phyloP scores from a whole-genome alignment of 2,329 filamentous ascomycete species.

The Cladophialophora yegresii region DNA sequence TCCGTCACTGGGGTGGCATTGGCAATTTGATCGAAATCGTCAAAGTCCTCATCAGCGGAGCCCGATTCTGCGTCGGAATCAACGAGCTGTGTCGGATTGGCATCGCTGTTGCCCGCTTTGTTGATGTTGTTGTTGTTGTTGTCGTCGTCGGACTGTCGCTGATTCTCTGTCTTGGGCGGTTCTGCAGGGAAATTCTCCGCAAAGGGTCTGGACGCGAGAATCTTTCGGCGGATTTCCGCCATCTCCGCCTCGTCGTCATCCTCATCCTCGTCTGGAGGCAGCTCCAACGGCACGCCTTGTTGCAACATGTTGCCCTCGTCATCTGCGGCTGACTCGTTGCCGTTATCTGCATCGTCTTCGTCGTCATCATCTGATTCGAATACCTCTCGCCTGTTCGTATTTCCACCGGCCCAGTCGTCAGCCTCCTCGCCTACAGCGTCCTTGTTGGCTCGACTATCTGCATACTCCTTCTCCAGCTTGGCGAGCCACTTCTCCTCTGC shows the following conservation, averaged over 20 bases:
- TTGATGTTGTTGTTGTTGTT: slow-evolving; percentile 35
- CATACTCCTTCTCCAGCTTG: slow-evolving; percentile 85
- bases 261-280: slow-evolving; percentile 75
- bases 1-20: slow-evolving; percentile 88
- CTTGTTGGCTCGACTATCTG: slow-evolving; percentile 69
- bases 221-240: slow-evolving; percentile 85
- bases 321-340: slow-evolving; percentile 49
- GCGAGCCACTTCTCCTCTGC: slow-evolving; percentile 85
- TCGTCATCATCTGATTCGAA: slow-evolving; percentile 32
- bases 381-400: slow-evolving; percentile 66
- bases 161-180: slow-evolving; percentile 45
- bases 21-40: slow-evolving; percentile 87
- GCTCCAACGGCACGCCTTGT: slow-evolving; percentile 58
- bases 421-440: slow-evolving; percentile 52
- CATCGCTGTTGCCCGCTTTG: slow-evolving; percentile 58
- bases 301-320: slow-evolving; percentile 53
- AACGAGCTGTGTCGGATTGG: slow-evolving; percentile 54
- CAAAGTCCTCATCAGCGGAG: slow-evolving; percentile 65
- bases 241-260: slow-evolving; percentile 84
- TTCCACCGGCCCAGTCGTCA: slow-evolving; percentile 89
- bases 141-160: slow-evolving; percentile 64
- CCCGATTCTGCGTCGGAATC: slow-evolving; percentile 71
- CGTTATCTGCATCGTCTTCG: slow-evolving; percentile 49
- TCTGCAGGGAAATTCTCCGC: slow-evolving; percentile 53
- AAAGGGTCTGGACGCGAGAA: slow-evolving; percentile 91